Evolutionary conservation across 2,329 filamentous ascomycete genomes (phyloP), one percentile per base, ranked within the genome.

Genomic region (Fusarium tjaetaba): DNA sequence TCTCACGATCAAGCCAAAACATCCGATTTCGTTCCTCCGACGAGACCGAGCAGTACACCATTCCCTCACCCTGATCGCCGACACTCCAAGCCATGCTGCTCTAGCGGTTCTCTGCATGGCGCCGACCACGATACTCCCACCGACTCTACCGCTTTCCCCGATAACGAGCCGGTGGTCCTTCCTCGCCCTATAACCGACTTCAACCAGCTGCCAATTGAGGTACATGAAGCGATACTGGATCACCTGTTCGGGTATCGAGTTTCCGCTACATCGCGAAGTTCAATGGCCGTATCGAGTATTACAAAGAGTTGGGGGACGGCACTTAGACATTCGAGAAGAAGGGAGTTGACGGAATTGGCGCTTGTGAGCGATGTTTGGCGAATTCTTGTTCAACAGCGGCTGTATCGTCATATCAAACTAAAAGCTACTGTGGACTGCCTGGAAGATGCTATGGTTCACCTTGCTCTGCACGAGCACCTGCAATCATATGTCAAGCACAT

Each of bases 401-500:
- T 95, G 5, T 95, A 93, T 81, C 87, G 92, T 46, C 92, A 94
- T 79, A 89, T 94, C 82, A 94, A 94, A 81, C 84, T 94, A 75
- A 93, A 93, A 82, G 92, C 91, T 1, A 93, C 91, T 0, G 84
- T 88, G 42, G 86, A 88, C n/a, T 91, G 88, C 22, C 82, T 93
- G 45, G 83, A 88, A 46, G 86, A 90, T 53, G 89, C 91, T 11
- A 84, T 88, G 71, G 72, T 83, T 39, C 94, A 92, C 84, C 92
- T 94, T 73, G 80, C 83, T 22, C 73, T 81, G 15, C 86, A 90
- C 67, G 84, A 86, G 34, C 88, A 93, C 76, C 86, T 94, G 11
- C 86, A 88, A 26, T 75, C 82, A 14, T 90, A 93, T 74, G 89
- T 94, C 68, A 91, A 90, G 73, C 92, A 94, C 77, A 88, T 94